Conservation (phyloP, 2,329 filamentous ascomycete genomes). For the Trichoderma semiorbis region DNA sequence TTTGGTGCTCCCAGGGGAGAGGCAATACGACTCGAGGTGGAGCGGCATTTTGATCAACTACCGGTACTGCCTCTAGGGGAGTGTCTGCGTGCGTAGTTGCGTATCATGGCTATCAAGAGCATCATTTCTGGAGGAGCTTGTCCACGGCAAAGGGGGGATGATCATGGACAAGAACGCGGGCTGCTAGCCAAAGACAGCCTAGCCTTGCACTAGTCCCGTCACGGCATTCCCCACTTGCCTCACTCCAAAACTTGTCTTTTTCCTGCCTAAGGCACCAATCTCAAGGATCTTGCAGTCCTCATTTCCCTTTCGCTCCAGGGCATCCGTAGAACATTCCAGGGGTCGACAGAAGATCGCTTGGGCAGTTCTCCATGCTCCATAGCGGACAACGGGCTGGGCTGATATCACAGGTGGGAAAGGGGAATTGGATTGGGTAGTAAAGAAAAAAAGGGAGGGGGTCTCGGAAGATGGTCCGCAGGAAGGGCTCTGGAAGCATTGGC, state of each 20-base stretch:
- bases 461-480: constrained; percentile 12
- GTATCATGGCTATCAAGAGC: neutral
- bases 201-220: neutral
- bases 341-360: constrained; percentile 5
- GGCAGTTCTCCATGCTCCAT: neutral
- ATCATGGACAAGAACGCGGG: constrained; percentile 3
- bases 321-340: constrained; percentile 14
- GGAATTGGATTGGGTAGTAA: neutral
- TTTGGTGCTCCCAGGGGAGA: neutral
- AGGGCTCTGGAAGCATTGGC: neutral
- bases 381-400: neutral
- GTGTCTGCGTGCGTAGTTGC: neutral
- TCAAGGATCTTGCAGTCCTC: neutral
- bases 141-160: constrained; percentile 2
- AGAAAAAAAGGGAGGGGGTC: neutral
- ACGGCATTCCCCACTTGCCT: neutral
- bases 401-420: neutral
- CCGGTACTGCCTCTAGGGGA: neutral
- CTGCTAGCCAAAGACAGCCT: neutral
- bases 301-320: constrained; percentile 2
- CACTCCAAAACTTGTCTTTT: neutral
- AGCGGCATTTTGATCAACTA: constrained; percentile 4
- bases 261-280: constrained; percentile 16
- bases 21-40: constrained; percentile 7
- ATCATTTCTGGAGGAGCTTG: constrained; percentile 1